These are phyloP conservation scores for Tritrichomonas musculus DNA, from an alignment of 208 protist genomes.

Conservation along the genomic window DNA sequence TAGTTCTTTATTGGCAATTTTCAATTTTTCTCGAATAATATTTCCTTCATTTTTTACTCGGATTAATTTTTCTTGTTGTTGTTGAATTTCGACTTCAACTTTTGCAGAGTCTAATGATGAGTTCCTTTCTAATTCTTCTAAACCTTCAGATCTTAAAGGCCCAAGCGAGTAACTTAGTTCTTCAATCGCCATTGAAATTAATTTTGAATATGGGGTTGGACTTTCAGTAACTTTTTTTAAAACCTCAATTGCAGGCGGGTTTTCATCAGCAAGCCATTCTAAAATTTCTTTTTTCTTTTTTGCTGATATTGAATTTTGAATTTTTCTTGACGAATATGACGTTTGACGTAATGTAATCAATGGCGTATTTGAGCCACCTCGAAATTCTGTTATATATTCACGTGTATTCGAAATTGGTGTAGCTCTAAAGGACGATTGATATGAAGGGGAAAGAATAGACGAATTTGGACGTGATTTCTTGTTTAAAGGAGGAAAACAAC, in stretches of 20 bases:
- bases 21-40: background rate
- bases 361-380: too few species aligned
- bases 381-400: too few species aligned
- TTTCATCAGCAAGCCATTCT: background rate
- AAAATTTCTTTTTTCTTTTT: background rate
- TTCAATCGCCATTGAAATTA: background rate
- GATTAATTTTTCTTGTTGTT: background rate
- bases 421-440: too few species aligned
- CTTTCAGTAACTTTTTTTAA: background rate
- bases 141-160: background rate
- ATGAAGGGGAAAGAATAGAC: too few species aligned
- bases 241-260: background rate
- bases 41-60: background rate
- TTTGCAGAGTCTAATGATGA: background rate
- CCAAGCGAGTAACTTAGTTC: background rate
- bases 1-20: background rate
- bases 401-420: too few species aligned
- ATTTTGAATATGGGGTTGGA: background rate
- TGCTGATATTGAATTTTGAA: too few species aligned
- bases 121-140: constrained; percentile 1
- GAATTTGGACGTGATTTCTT: too few species aligned
- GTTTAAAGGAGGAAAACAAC: too few species aligned
- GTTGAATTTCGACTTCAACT: constrained; percentile 20
- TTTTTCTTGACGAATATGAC: background rate
- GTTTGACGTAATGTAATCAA: too few species aligned